phyloP scores from a whole-genome alignment of 345 rosid genomes.

The Microthlaspi erraticum region DNA sequence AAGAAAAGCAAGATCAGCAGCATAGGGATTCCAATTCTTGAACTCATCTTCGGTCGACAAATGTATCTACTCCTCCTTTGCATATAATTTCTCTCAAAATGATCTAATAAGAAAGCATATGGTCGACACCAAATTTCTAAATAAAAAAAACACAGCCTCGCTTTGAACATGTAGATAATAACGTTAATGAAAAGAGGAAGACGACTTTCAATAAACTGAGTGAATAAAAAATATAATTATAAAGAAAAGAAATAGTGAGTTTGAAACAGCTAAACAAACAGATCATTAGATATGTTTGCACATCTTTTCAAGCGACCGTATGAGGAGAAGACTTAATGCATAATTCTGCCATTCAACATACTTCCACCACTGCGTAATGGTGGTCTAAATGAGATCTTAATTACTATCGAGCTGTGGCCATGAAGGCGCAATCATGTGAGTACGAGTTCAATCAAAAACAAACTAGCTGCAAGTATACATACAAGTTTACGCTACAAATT shows the following conservation, averaged over 20 bases:
- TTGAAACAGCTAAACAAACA: slow-evolving; percentile 32
- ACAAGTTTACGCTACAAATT: too few relatives aligned
- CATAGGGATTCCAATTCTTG: slow-evolving; percentile 42
- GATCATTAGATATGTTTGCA: too few relatives aligned
- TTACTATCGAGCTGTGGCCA: too few relatives aligned
- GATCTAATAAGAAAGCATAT: not conserved
- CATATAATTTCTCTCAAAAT: not conserved
- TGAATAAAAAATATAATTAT: not conserved
- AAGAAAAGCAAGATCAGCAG: slow-evolving; percentile 37
- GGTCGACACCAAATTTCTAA: slow-evolving; percentile 13
- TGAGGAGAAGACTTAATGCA: too few relatives aligned
- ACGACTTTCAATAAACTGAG: slow-evolving; percentile 25
- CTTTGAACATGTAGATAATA: slow-evolving; percentile 27
- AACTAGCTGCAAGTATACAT: too few relatives aligned
- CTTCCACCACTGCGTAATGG: too few relatives aligned
- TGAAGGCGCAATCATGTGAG: too few relatives aligned
- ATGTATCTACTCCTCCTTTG: not conserved
- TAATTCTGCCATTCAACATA: too few relatives aligned
- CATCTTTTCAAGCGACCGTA: too few relatives aligned
- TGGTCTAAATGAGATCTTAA: too few relatives aligned
- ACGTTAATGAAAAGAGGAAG: slow-evolving; percentile 18
- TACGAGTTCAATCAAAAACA: too few relatives aligned
- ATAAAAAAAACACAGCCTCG: not conserved
- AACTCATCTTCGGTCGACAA: slow-evolving; percentile 39
- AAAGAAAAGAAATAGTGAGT: not conserved